These are phyloP conservation scores for Paecilomyces formosus DNA, from an alignment of 2,329 filamentous ascomycete species.

Conservation along the genomic window DNA sequence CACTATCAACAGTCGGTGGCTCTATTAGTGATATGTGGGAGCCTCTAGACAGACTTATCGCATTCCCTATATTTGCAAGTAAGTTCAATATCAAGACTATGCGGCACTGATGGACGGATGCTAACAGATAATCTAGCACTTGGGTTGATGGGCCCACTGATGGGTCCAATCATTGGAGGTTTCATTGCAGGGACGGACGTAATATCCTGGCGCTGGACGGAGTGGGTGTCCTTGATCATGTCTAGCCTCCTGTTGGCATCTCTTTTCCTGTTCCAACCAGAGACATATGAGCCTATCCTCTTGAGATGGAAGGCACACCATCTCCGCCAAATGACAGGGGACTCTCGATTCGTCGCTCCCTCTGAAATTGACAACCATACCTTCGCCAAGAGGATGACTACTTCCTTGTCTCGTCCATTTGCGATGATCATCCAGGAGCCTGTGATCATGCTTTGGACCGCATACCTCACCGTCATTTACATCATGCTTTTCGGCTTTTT, in stretches of 20 bases:
- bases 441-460: background rate
- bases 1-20: slow-evolving; percentile 34
- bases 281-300: slow-evolving; percentile 39
- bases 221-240: slow-evolving; percentile 33
- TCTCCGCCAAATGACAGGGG: slow-evolving; percentile 27
- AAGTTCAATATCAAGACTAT: too few species aligned
- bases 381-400: background rate
- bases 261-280: slow-evolving; percentile 37
- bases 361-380: background rate
- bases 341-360: slow-evolving; percentile 11
- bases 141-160: slow-evolving; percentile 22
- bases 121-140: slow-evolving; percentile 25
- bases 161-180: slow-evolving; percentile 34
- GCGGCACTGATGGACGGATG: too few species aligned
- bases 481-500: background rate
- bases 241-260: slow-evolving; percentile 21
- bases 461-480: background rate
- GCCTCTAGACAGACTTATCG: slow-evolving; percentile 33
- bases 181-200: slow-evolving; percentile 28
- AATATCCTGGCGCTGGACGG: slow-evolving; percentile 36
- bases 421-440: background rate
- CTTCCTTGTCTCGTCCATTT: background rate
- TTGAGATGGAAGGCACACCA: slow-evolving; percentile 33
- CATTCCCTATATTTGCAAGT: slow-evolving; percentile 13
- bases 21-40: slow-evolving; percentile 26